phyloP scores from a whole-genome alignment of 768 basidiomycete species.

The Grammothele lineata region DNA sequence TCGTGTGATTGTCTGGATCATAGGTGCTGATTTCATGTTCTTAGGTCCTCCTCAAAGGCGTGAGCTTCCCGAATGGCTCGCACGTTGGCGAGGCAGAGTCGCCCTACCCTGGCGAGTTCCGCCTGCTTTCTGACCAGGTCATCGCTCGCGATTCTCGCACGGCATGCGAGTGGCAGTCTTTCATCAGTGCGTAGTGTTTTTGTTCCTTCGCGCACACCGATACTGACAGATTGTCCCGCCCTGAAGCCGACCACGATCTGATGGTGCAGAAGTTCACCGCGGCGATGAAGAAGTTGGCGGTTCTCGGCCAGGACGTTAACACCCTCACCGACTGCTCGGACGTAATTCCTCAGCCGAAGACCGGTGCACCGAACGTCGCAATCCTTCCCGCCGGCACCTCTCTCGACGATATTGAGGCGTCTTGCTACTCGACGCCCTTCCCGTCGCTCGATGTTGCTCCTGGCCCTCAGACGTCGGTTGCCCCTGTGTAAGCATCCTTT shows the following conservation, averaged over 20 bases:
- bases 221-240: background rate
- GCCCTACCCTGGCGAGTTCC: constrained; percentile 15
- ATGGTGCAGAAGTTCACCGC: constrained; percentile 21
- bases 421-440: constrained; percentile 2
- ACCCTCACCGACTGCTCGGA: constrained; percentile 7
- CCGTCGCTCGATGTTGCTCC: background rate
- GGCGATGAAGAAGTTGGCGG: constrained; percentile 25
- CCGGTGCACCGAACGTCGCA: constrained; percentile 5
- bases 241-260: constrained; percentile 13
- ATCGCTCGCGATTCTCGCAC: constrained; percentile 5
- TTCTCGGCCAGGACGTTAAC: constrained; percentile 23
- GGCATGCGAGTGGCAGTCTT: constrained; percentile 9
- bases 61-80: constrained; percentile 9
- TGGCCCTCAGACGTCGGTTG: background rate
- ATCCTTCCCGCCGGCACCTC: constrained; percentile 7
- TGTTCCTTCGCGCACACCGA: too few relatives aligned
- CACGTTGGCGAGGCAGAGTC: constrained; percentile 15
- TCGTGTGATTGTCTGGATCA: too few relatives aligned
- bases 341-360: constrained; percentile 4
- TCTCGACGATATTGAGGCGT: constrained; percentile 3
- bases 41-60: constrained; percentile 15
- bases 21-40: constrained; percentile 2
- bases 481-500: background rate
- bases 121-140: constrained; percentile 13
- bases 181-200: background rate